Base-by-base conservation (phyloP, 2,329 filamentous ascomycete genomes). In the Thelonectria rubi region DNA sequence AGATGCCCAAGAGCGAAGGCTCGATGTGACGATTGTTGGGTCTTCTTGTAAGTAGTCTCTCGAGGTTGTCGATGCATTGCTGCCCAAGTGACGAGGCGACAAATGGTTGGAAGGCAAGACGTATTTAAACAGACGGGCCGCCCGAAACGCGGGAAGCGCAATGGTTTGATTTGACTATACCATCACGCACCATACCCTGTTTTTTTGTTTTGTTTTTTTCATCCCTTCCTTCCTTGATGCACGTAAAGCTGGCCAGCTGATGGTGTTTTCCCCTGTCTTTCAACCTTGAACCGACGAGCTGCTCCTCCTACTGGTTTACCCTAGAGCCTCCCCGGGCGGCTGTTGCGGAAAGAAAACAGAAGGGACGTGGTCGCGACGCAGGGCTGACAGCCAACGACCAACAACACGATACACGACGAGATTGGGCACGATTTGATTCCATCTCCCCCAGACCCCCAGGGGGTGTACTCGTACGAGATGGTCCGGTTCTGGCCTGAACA, bases 51-150 rank as follows among this genome's bases (percentile, higher is more conserved):
- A n/a, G n/a, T n/a, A n/a, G n/a, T n/a, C n/a, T 24, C 5, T 12
- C 2, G 26, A 37, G 15, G 30, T 34, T 26, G 15, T 52, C 2
- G 20, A 51, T 52, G 58, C 58, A 56, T 60, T 51, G 58, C 26
- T 60, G 52, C 58, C 58, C 52, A 60, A 56, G 45, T 24, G 4
- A 4, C 24, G 5, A 10, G 37, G 11, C 12, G 17, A 21, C 15
- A 42, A 18, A 30, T 15, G 9, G 18, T 12, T 12, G 11, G 20
- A 11, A 8, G 17, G 20, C 5, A 3, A 20, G 20, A 12, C n/a
- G 20, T 45, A 45, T 45, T 45, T 45, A 45, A 45, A 45, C 42
- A 12, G 18, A 20, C 42, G 17, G 20, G 32, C 42, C 18, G 18
- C 42, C 20, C 42, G 17, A 42, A 17, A 43, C 50, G 17, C 50